These are phyloP conservation scores for Brassica hybrid DNA, from an alignment of 441 rosid genomes.

Conservation along the genomic window DNA sequence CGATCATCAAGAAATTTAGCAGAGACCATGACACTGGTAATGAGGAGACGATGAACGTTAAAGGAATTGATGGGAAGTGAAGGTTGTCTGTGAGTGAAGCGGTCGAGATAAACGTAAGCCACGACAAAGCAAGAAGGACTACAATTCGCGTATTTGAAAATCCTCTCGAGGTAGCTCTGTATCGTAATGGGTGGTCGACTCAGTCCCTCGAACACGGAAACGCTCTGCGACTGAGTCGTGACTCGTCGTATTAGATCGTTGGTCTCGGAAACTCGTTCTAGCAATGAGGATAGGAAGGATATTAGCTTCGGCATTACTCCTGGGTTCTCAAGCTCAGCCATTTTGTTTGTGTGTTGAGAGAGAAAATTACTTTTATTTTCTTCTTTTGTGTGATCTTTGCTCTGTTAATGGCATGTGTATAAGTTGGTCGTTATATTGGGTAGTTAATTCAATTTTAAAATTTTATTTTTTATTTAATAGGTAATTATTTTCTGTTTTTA, in stretches of 20 bases:
- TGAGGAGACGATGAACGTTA: slow-evolving; percentile 87
- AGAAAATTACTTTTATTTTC: slow-evolving; percentile 9
- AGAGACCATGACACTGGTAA: slow-evolving; percentile 87
- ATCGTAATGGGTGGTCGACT: slow-evolving; percentile 77
- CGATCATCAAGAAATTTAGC: slow-evolving; percentile 94
- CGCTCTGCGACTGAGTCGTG: slow-evolving; percentile 51
- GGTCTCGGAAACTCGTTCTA: slow-evolving; percentile 70
- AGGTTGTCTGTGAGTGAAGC: slow-evolving; percentile 77
- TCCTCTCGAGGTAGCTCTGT: slow-evolving; percentile 73
- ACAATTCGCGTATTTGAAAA: slow-evolving; percentile 86
- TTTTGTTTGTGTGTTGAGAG: slow-evolving; percentile 33
- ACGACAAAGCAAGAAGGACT: slow-evolving; percentile 86
- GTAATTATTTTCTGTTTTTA: not conserved
- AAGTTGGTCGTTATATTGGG: slow-evolving; percentile 44
- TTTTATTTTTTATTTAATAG: not conserved
- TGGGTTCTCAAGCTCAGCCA: slow-evolving; percentile 67
- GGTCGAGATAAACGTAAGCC: slow-evolving; percentile 86
- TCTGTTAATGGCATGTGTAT: slow-evolving; percentile 36
- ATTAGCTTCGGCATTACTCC: slow-evolving; percentile 63
- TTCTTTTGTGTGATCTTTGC: slow-evolving; percentile 10
- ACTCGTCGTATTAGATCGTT: slow-evolving; percentile 56
- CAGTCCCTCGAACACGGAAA: slow-evolving; percentile 77
- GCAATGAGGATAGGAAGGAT: slow-evolving; percentile 70
- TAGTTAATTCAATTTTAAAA: slow-evolving; percentile 8
- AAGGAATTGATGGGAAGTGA: slow-evolving; percentile 76